A percentile compares a stretch with the other conserved stretches of the same genome.
These are phyloP conservation scores for Adansonia digitata DNA, from an alignment of 345 rosid species.

Conservation along the genomic window DNA sequence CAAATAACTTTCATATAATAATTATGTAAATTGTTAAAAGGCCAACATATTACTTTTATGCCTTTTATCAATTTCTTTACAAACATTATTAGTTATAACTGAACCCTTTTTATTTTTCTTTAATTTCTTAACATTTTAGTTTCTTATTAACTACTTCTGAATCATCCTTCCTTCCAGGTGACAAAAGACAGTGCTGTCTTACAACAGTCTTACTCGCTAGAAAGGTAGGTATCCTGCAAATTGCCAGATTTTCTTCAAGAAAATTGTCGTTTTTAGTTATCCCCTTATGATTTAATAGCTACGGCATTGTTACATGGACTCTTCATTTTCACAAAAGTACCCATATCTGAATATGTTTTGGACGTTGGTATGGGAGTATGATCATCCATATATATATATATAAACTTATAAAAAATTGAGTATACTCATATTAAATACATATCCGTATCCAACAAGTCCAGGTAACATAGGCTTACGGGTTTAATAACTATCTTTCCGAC, in stretches of 20 bases:
- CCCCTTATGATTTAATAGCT: background rate
- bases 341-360: too few species aligned
- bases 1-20: background rate
- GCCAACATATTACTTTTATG: background rate
- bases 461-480: too few species aligned
- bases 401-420: too few species aligned
- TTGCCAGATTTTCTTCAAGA: background rate
- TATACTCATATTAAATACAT: too few species aligned
- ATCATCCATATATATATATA: too few species aligned
- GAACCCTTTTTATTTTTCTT: background rate
- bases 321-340: too few species aligned
- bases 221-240: constrained; percentile 32
- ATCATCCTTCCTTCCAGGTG: constrained; percentile 24
- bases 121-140: background rate
- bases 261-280: background rate
- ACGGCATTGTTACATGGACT: too few species aligned
- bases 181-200: constrained; percentile 32
- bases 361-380: too few species aligned
- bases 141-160: background rate
- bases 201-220: constrained; percentile 42
- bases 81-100: background rate
- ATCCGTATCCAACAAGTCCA: too few species aligned
- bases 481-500: background rate
- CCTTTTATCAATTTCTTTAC: background rate
- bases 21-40: background rate